Percentiles rank a stretch among this genome's conserved stretches.
Evolutionary conservation across 768 basidiomycete species (phyloP).

Genomic region (Ramaria rubella): DNA sequence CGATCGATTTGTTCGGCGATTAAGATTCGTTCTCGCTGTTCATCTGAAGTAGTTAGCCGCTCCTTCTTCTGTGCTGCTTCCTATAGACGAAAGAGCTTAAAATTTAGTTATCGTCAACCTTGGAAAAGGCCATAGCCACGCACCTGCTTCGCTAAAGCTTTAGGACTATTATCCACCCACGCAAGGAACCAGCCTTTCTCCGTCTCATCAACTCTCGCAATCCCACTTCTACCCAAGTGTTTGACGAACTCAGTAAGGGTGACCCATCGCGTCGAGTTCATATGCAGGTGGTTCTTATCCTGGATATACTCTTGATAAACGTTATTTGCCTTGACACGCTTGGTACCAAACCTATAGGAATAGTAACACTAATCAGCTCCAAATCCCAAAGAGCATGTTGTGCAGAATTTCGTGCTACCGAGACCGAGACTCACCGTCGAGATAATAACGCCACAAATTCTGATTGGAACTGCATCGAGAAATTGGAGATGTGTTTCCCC

Average conservation of each 20-base stretch:
- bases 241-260: conserved; percentile 95
- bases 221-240: conserved; percentile 76
- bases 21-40: conserved; percentile 84
- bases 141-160: conserved; percentile 86
- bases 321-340: conserved; percentile 88
- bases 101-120: background rate
- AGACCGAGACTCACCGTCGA: conserved; percentile 60
- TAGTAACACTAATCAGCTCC: conserved; percentile 6
- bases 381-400: no score
- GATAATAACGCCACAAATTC: conserved; percentile 90
- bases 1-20: conserved; percentile 93
- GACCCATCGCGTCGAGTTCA: conserved; percentile 98
- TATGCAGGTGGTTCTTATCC: conserved; percentile 91
- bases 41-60: conserved; percentile 83
- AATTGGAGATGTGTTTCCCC: conserved; percentile 85
- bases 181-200: conserved; percentile 98
- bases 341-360: conserved; percentile 71
- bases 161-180: conserved; percentile 96
- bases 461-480: conserved; percentile 80
- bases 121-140: conserved; percentile 19
- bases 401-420: no score
- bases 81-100: conserved; percentile 28
- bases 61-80: conserved; percentile 90
- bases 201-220: conserved; percentile 93
- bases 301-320: conserved; percentile 98